Base-by-base conservation (phyloP, 108 stramenopile species). In the Cylindrotheca fusiformis region DNA sequence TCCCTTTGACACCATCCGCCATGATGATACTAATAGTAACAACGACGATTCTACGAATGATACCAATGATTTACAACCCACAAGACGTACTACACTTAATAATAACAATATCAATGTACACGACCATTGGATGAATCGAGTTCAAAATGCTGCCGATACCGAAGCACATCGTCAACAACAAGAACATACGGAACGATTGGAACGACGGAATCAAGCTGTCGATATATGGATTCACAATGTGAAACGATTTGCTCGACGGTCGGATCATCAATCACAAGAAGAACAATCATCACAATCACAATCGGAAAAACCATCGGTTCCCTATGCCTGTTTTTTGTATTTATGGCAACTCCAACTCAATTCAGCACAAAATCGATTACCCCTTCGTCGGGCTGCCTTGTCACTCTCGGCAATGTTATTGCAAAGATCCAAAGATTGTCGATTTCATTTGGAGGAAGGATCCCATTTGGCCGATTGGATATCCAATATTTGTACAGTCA, bases 361-460 rank as follows among this genome's bases (percentile, higher is more conserved):
- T 21, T 10, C 36, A 10, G 22, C 66, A 23, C 78, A 79, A 55
- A 49, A 55, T 31, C 69, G 74, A 25, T 29, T 75, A 12, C 32
- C 61, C 14, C 58, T 72, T 31, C 70, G 79, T n/a, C 60, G 79
- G 30, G 52, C 79, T 31, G 71, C 71, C 3, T 45, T 75, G 14
- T 67, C 55, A 47, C n/a, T 80, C 19, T 53, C 70, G 48, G 70
- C 59, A 30, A 31, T 61, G n/a, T 44, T 80, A 24, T 50, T 80
- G 4, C 58, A 60, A 33, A 71, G 66, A 41, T 71, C 70, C 47
- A 55, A 50, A 21, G 75, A 75, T 28, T 69, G 69, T 56, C 67
- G 75, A 21, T 41, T 33, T 27, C 63, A 60, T 51, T 51, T 76
- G 21, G 53, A 64, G n/a, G 33, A 59, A 31, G 71, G 55, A 17